A percentile compares a stretch with the other conserved stretches of the same genome.
Evolutionary conservation across 306 rosid species (phyloP).

Genomic region (Malus asiatica): DNA sequence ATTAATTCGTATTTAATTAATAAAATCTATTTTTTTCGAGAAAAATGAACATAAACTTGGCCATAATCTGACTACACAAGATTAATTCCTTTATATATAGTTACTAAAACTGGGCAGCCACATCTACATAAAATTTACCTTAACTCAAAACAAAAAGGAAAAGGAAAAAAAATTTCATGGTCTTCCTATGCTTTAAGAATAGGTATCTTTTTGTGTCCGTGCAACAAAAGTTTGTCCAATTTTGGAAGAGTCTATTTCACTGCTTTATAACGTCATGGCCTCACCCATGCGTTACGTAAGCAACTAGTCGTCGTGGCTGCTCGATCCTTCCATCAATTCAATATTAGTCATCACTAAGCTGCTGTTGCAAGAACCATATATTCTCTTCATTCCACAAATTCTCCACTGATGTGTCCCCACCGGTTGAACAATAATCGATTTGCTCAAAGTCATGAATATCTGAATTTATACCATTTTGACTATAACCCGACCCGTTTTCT

Average conservation of each 20-base stretch:
- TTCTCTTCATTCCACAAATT: conserved; percentile 67
- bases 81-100: too few species aligned
- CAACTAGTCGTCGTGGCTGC: neutral
- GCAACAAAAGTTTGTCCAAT: neutral
- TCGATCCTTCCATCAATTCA: neutral
- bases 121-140: neutral
- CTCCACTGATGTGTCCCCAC: conserved; percentile 32
- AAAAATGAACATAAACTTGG: too few species aligned
- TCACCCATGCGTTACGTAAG: conserved; percentile 37
- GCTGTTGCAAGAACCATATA: conserved; percentile 50
- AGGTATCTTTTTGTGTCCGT: neutral
- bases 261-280: neutral
- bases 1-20: too few species aligned
- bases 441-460: neutral
- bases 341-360: conserved; percentile 18
- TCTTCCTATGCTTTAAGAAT: neutral
- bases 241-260: neutral
- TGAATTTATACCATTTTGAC: neutral
- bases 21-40: too few species aligned
- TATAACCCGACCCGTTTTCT: conserved; percentile 5
- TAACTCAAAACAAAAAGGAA: neutral
- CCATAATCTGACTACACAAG: too few species aligned
- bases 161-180: neutral
- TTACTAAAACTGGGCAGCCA: neutral
- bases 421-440: conserved; percentile 19